Evolutionary conservation across 345 rosid genomes (phyloP).

Genomic region (Populus davidiana): DNA sequence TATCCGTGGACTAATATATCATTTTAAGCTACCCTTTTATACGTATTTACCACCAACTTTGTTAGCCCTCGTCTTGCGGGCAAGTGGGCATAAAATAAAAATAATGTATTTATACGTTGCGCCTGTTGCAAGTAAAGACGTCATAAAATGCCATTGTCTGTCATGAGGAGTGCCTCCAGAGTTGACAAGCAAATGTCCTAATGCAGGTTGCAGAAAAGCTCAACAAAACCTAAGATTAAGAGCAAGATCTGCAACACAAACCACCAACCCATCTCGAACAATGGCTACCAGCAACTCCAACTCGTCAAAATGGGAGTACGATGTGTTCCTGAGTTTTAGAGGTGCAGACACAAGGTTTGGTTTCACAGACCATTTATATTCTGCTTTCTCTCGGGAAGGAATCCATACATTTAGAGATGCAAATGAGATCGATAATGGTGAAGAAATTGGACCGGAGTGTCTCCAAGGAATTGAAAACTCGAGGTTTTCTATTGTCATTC

Average conservation of each 20-base stretch:
- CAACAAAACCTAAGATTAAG: neutral
- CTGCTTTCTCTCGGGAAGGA: constrained; percentile 5
- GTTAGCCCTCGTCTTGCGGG: neutral
- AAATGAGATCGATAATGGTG: neutral
- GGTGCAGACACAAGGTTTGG: constrained; percentile 4
- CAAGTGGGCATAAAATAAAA: neutral
- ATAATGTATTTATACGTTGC: neutral
- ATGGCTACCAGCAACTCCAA: neutral
- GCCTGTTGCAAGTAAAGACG: neutral
- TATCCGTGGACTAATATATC: too few species aligned
- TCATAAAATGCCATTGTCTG: neutral
- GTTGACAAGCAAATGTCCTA: neutral
- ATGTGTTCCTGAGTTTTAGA: constrained; percentile 15
- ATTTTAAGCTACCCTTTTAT: too few species aligned
- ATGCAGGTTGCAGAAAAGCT: neutral
- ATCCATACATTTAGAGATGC: constrained; percentile 5
- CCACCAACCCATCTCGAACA: neutral
- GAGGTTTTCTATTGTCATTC: neutral
- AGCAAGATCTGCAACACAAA: neutral
- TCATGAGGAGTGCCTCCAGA: neutral
- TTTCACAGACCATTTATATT: constrained; percentile 9
- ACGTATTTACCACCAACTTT: too few species aligned
- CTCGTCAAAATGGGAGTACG: neutral
- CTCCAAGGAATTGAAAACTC: neutral
- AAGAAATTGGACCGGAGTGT: neutral